Evolutionary conservation across 345 rosid genomes (phyloP), one percentile per base, ranked within the genome.

Genomic region (Syzygium aromaticum): DNA sequence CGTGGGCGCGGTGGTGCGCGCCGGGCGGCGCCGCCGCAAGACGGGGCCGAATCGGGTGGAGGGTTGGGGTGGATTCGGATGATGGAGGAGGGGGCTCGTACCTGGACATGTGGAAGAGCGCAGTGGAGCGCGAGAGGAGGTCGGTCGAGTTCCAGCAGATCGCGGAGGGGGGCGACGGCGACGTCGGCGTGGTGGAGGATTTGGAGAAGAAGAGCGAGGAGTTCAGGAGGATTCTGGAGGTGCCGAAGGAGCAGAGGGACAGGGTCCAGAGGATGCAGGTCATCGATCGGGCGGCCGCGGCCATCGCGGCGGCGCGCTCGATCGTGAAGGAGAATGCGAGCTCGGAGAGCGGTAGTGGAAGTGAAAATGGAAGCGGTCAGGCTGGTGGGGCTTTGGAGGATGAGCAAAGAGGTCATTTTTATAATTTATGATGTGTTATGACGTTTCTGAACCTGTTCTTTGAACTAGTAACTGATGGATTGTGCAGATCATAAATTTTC

Each of bases 61-160:
- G 88, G 54, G 84, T 93, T 38, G 89, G 93, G 91, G 95, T 86
- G 88, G 2, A 11, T 11, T 89, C 93, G 5, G 88, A 88, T 40
- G 88, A 88, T 40, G 94, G 90, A 61, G 92, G 89, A 38, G 92
- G 88, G 7, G 92, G 92, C 54, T 95, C 99, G 25, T 97, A 97
- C 89, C 93, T 97, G 54, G 89, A 91, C 88, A 96, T 94, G 97
- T 95, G 99, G 99, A 93, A 86, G 91, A 97, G 89, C 87, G 97
- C 99, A 15, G 90, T 90, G 61, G 97, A 95, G 52, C 94, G 96
- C 52, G 95, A 94, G 86, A 90, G 93, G 92, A 94, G 94, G 92
- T 93, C 94, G 27, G 87, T 84, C 17, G 98, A 94, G 84, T 94
- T 96, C 85, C 91, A 93, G 85, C 93, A 88, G 52, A 90, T 96